Evolutionary conservation across 192 early-diverging fungal genomes (phyloP), one percentile per base, ranked within the genome.

Genomic region (Entophlyctis luteolus): DNA sequence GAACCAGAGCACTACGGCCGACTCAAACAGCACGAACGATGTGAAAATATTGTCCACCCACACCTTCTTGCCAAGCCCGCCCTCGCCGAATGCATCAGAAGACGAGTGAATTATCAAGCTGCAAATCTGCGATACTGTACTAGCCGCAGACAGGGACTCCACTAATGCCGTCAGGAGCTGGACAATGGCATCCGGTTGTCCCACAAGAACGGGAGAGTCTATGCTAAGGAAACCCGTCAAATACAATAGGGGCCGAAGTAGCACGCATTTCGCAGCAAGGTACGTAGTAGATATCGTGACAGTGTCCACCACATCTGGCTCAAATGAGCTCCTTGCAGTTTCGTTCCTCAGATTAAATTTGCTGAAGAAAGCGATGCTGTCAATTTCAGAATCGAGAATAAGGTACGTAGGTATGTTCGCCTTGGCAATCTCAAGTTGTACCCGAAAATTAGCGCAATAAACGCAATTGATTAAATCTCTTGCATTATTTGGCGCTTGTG

Each of bases 171-270:
- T 42, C 5, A 46, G 35, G 0, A 23, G 29, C 8, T 56, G 18
- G 18, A 35, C 18, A 8, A 32, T 56, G 55, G 10, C 14, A 8
- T 14, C 5, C 33, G 55, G 55, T 20, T 56, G 10, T 4, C 8
- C 20, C 5, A 53, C 10, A 29, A 57, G 33, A 14, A 57, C 38
- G 34, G 55, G 55, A 2, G 55, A 57, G 10, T 8, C 32, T 5
- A 60, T 16, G 23, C 39, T 10, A n/a, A 60, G 22, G 38, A 60
- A 60, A 12, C 23, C 58, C 16, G 58, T 60, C 6, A 60, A 18
- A 36, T 45, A 60, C 20, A 60, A 22, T 20, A 8, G 8, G 10
- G 58, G 58, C 22, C 58, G 58, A 8, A 23, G 16, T 27, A 60
- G 38, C 22, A 60, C 6, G 35, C 58, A 60, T 3, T 46, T 20